Base-by-base conservation (phyloP, 1,139 yeast genomes). In the Diutina sp. region DNA sequence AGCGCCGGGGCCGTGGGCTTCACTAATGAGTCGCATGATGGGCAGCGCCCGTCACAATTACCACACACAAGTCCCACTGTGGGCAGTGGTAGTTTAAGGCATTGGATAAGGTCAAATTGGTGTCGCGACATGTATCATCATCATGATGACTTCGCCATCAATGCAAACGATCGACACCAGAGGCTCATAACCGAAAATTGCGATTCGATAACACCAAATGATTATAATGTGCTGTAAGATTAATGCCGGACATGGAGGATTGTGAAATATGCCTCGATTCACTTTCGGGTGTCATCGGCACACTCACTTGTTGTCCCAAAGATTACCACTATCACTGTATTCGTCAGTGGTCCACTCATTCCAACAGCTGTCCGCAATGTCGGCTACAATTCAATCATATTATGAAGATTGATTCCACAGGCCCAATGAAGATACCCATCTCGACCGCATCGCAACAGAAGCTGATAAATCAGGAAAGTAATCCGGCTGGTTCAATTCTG, bases 31-130 rank as follows among this genome's bases (percentile, higher is more conserved):
- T 90, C 98, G 69, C 99, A 91, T 1, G 83, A 75, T 2, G 97
- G 97, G 65, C 99, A 91, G 61, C 85, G 77, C 1, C 97, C 98
- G 65, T 91, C 97, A 68, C 99, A 91, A 67, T 80, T 87, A 47
- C 82, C 83, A 65, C 99, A 91, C 8, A 91, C 75, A 58, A 77
- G 71, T 0, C 96, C 97, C 6, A 81, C 68, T 41, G 73, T 69
- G 0, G 83, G 78, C 1, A 98, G 97, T 1, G 97, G 90, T 64
- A 84, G 95, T 65, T 87, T 88, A 79, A 88, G 75, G 67, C 98
- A 91, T 73, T 87, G 85, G 4, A 88, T 81, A 45, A 91, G 77
- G 67, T 91, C 98, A 59, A 86, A 84, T 67, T 90, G 96, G 68
- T 90, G 97, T 58, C 95, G 84, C 3, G 97, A 89, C 97, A 90